Conservation (phyloP, 768 basidiomycete genomes). For the Sarcodon aspratus region DNA sequence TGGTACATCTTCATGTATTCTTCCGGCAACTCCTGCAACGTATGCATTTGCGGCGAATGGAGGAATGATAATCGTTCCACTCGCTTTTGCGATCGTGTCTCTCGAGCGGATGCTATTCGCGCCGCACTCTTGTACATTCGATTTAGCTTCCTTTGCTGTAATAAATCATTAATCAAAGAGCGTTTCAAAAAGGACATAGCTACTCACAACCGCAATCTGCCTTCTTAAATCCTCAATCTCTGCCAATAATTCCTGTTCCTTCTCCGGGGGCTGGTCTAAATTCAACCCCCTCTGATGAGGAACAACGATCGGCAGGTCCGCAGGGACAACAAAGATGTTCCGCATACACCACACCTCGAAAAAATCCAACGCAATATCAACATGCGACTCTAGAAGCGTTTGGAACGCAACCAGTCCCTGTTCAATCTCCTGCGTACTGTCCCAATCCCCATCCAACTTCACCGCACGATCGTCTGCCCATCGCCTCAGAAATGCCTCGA, state of each 20-base stretch:
- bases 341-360: conserved; percentile 85
- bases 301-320: conserved; percentile 56
- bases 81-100: conserved; percentile 32
- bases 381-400: conserved; percentile 78
- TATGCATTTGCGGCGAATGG: conserved; percentile 25
- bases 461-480: conserved; percentile 62
- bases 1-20: conserved; percentile 34
- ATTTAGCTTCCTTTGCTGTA: conserved; percentile 57
- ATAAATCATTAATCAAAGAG: conserved; percentile 1
- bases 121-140: conserved; percentile 44
- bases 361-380: conserved; percentile 85
- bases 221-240: conserved; percentile 59
- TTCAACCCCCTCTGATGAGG: conserved; percentile 70
- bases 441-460: conserved; percentile 31
- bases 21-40: conserved; percentile 27
- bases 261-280: conserved; percentile 46
- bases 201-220: conserved; percentile 59
- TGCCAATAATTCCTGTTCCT: conserved; percentile 46
- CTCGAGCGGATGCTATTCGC: conserved; percentile 32
- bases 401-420: conserved; percentile 81
- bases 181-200: not conserved
- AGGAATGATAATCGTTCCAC: conserved; percentile 34
- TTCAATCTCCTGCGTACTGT: conserved; percentile 58
- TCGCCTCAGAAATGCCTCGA: conserved; percentile 65
- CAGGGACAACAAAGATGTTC: conserved; percentile 75